Base-by-base conservation (phyloP, 2,329 filamentous ascomycete species). In the Cladobotryum protrusum region DNA sequence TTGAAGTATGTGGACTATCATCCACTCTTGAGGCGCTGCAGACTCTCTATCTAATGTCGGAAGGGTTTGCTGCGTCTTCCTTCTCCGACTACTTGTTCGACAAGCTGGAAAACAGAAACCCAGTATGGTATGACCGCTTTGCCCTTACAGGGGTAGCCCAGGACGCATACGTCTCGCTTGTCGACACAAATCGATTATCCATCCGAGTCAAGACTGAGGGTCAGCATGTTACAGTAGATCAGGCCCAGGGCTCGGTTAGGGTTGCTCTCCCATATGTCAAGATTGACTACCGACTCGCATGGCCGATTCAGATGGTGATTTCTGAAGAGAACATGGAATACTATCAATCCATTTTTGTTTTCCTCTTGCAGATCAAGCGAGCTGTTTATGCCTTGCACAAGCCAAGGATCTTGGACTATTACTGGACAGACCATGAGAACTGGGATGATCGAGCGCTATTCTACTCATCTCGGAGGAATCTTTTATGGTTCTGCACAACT, bases 91-190 rank as follows among this genome's bases (percentile, higher is more conserved):
- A 78, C 12, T 66, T 96, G 1, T 96, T 96, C 61, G 79, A 84
- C 49, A 83, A 86, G 44, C 77, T 96, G 41, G 87, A 93, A 57
- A 73, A 70, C 2, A 59, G 76, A 14, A 75, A 71, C 62, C 66
- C 61, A 5, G 71, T 70, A 34, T 96, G 90, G 91, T 84, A 85
- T 54, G 89, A 96, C 63, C 81, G 83, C 17, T 95, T 92, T 61
- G 76, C 86, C 1, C 72, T 96, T 24, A 93, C 87, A 0, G 88
- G 91, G 56, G 69, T 89, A 2, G 83, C 86, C 1, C 86, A 89
- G 51, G 83, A 84, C 49, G 82, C 86, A 0, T 90, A 89, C 62
- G 75, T 80, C 1, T 57, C 68, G 1, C 69, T 71, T 2, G 66
- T 87, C 1, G 80, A 89, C 48, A 58, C 74, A 2, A 78, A 83